Evolutionary conservation across 805 yeast genomes (phyloP), one percentile per base, ranked within the genome.

Genomic region (Candida andamanensis): DNA sequence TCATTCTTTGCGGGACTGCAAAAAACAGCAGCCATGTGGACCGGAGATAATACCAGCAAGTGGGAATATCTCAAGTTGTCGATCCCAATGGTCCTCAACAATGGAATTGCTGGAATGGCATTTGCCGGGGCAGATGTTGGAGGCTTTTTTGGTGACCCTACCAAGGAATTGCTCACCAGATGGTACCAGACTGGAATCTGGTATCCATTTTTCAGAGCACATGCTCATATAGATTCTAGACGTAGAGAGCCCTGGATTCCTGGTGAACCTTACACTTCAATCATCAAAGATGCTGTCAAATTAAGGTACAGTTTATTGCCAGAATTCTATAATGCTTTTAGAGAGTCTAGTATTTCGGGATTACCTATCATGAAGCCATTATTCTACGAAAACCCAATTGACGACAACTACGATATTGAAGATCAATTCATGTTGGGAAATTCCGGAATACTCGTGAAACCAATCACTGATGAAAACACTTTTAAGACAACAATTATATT

Each of bases 131-230:
- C 96, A 6, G 99, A 92, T 61, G 90, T 92, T 28, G 97, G 96
- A 20, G 98, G 99, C 0, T 92, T 92, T 52, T 89, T 87, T 50
- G 95, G 95, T 3, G 73, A 92, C 52, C 97, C 98, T 0, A 63
- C 78, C 0, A 68, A 74, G 21, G 97, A 92, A 49, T 60, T 92
- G 39, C 64, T 85, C 36, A 73, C 84, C 0, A 72, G 99, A 49
- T 92, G 98, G 98, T 90, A 89, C 53, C 98, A 92, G 56, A 71
- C 95, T 2, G 98, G 97, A 37, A 75, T 84, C 17, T 90, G 94
- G 81, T 89, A 90, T 58, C 98, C 98, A 21, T 92, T 92, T 49
- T 90, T 92, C 65, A 70, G 98, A 49, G 97, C 81, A 0, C 99
- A 92, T 60, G 97, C 97, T 0, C 97, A 92, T 60, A 83, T 90